Base-by-base conservation (phyloP, 2,329 filamentous ascomycete species). In the Pseudocercospora vitis region DNA sequence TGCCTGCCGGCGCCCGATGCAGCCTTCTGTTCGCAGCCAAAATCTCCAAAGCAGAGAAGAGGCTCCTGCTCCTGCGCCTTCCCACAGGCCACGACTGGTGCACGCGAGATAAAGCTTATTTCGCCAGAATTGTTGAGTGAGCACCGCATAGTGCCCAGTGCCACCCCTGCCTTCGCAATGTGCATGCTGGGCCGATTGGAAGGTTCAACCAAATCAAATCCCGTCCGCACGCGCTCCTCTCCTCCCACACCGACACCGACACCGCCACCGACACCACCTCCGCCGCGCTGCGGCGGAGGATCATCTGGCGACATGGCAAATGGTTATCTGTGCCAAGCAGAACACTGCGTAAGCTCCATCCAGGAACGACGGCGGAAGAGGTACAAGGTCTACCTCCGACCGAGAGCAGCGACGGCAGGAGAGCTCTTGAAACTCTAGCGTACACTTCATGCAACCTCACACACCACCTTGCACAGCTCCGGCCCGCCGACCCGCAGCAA, bases 101-200 rank as follows among this genome's bases (percentile, higher is more conserved):
- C 33, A 37, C 16, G 33, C 33, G 33, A 37, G 33, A 19, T 18
- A 37, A 37, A 37, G 33, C 33, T 37, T 37, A 37, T 37, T 14
- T 19, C 6, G 3, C n/a, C 32, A 35, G 32, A 35, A n/a, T 14
- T 14, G 32, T 14, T 9, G n/a, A 18, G 9, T 4, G 33, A 14
- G n/a, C 16, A 14, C 31, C 16, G 33, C 33, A 37, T 3, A 19
- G 11, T 37, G 33, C 18, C 16, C 33, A 37, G 12, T 19, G 33
- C 33, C 33, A 37, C 7, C 16, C 33, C 16, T 37, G 33, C 7
- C 33, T 37, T 19, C 33, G 33, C 33, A 14, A 11, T 37, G 16
- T 37, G 33, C 33, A 37, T 37, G 33, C n/a, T n/a, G n/a, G n/a
- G n/a, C n/a, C n/a, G 21, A 37, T 14, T 19, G 16, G 33, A 37